Base-by-base conservation (phyloP, 2,329 filamentous ascomycete species). In the Fusarium albidum region DNA sequence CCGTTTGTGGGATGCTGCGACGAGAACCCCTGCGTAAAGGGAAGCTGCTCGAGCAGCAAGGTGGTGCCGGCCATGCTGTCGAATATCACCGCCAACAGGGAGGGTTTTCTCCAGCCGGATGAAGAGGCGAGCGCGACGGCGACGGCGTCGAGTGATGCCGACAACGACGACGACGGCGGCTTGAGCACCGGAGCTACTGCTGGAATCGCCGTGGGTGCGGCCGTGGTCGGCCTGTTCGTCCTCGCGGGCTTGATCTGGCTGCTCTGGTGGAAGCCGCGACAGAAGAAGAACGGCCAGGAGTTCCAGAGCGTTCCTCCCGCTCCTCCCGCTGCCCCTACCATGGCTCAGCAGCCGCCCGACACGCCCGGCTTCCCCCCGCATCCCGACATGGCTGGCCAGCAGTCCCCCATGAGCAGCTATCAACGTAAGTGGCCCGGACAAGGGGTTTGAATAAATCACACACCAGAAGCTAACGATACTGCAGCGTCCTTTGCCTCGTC, bases 1-100 rank as follows among this genome's bases (percentile, higher is more conserved):
- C 71, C 75, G 1, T 78, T 76, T 38, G 31, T 78, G 21, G 76
- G 76, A 17, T 78, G 76, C 61, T 78, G 75, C 46, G 21, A 45
- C 3, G 50, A 52, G 26, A 61, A 67, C 27, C 55, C 66, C 8
- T 73, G 70, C 34, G 37, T 1, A 7, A 31, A 34, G 3, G 51
- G 28, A 2, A 37, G 32, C 2, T 68, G 65, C 25, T 37, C 63
- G 5, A 52, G 54, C 15, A 12, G 34, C 25, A 52, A 43, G 9
- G 28, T 68, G 9, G 52, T 44, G 2, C 49, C 59, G 9, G 49
- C 65, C 14, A 54, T 46, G 9, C 45, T 68, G 2, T 56, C 63
- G 1, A 11, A 29, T 18, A 31, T 25, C 14, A 54, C 53, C 26
- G 49, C 49, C 10, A 63, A 61, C 46, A 54, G 40, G 18, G 38